Evolutionary conservation across 805 yeast species (phyloP).

Genomic region (Metschnikowia aberdeeniae): DNA sequence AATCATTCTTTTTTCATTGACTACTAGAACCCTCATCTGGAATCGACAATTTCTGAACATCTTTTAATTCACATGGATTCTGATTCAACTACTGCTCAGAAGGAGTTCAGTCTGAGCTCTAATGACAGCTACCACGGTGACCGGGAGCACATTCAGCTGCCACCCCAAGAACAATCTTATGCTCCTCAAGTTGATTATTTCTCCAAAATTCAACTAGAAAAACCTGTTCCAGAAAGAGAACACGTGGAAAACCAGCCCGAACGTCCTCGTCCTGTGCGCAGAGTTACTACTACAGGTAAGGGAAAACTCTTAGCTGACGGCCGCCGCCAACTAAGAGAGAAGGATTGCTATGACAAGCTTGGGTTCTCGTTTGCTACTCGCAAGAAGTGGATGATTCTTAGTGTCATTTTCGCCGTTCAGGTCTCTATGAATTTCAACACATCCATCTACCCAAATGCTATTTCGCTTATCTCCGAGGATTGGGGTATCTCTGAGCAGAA

Average conservation of each 20-base stretch:
- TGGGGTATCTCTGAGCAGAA: constrained; percentile 21
- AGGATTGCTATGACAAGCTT: constrained; percentile 32
- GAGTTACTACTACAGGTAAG: constrained; percentile 9
- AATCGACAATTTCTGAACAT: neutral
- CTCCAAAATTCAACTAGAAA: constrained; percentile 3
- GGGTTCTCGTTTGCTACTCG: constrained; percentile 29
- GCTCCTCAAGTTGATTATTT: constrained; percentile 1
- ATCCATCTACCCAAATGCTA: constrained; percentile 28
- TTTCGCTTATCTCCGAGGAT: constrained; percentile 20
- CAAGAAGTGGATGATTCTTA: constrained; percentile 35
- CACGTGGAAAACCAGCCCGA: neutral
- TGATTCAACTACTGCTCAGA: constrained; percentile 1
- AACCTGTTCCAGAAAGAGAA: constrained; percentile 2
- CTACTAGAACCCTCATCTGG: too few species aligned
- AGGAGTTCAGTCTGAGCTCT: neutral
- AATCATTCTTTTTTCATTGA: too few species aligned
- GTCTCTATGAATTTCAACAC: constrained; percentile 41
- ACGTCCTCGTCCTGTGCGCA: constrained; percentile 6
- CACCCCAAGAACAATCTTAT: neutral
- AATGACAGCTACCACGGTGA: neutral
- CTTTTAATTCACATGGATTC: neutral
- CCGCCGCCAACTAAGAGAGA: constrained; percentile 27
- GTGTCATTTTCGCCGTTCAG: constrained; percentile 35
- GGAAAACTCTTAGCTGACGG: constrained; percentile 24
- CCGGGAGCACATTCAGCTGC: neutral